phyloP scores from a whole-genome alignment of 768 basidiomycete species.

The Termitomyces sp. region DNA sequence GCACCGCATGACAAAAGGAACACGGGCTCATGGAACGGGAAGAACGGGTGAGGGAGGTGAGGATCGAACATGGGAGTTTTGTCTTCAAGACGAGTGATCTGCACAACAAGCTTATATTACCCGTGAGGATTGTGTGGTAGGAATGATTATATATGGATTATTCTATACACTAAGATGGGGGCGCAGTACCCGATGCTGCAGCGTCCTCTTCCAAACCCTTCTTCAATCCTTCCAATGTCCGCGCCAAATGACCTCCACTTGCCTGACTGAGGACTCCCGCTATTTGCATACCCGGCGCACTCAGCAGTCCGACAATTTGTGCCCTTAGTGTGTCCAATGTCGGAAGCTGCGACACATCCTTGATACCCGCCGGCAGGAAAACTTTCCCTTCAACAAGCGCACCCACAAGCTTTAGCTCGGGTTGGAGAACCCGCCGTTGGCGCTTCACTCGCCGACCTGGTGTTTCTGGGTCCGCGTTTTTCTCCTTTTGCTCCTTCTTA shows the following conservation, averaged over 20 bases:
- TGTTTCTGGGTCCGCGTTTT: slow-evolving; percentile 58
- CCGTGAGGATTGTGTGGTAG: not conserved
- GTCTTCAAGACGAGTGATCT: slow-evolving; percentile 26
- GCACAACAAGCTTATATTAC: not conserved
- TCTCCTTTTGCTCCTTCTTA: slow-evolving; percentile 41
- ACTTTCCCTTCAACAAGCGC: slow-evolving; percentile 76
- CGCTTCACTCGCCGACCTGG: slow-evolving; percentile 69
- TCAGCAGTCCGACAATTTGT: slow-evolving; percentile 82
- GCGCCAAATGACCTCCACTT: slow-evolving; percentile 59
- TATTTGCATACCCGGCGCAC: slow-evolving; percentile 68
- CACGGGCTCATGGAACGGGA: slow-evolving; percentile 56
- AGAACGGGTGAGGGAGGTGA: slow-evolving; percentile 71
- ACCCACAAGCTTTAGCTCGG: slow-evolving; percentile 70
- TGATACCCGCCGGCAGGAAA: slow-evolving; percentile 53
- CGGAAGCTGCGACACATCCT: slow-evolving; percentile 68
- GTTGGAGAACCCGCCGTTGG: slow-evolving; percentile 46
- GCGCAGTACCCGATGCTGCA: slow-evolving; percentile 8
- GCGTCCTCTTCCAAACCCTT: slow-evolving; percentile 28
- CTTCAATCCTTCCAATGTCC: slow-evolving; percentile 74
- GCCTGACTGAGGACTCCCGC: slow-evolving; percentile 66
- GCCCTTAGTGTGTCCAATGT: slow-evolving; percentile 71
- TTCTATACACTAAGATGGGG: slow-evolving; percentile 9
- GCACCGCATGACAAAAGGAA: slow-evolving; percentile 94
- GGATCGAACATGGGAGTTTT: slow-evolving; percentile 91
- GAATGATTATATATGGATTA: not conserved